Evolutionary conservation across 2,329 filamentous ascomycete species (phyloP).

Genomic region (Periconia sp.): DNA sequence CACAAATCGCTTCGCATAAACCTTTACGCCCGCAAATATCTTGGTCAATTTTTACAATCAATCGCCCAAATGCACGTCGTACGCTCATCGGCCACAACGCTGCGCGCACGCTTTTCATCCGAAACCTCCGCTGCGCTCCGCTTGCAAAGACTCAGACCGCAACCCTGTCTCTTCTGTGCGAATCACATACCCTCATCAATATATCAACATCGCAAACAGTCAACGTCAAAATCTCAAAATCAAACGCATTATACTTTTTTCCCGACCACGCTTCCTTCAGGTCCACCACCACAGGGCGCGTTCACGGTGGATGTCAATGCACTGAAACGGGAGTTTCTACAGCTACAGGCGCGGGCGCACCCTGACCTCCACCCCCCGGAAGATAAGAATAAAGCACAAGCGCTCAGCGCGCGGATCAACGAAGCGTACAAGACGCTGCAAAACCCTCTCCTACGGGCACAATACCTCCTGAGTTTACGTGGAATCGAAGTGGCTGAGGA

Average conservation of each 20-base stretch:
- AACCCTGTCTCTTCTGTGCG: slow-evolving; percentile 29
- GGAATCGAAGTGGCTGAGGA: slow-evolving; percentile 80
- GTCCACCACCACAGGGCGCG: slow-evolving; percentile 74
- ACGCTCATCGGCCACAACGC: slow-evolving; percentile 22
- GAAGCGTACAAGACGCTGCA: slow-evolving; percentile 85
- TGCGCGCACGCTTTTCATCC: slow-evolving; percentile 25
- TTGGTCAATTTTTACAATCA: too few relatives aligned
- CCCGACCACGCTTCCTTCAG: slow-evolving; percentile 72
- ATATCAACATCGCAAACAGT: slow-evolving; percentile 24
- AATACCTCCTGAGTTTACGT: slow-evolving; percentile 74
- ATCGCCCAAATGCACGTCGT: slow-evolving; percentile 18
- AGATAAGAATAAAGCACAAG: slow-evolving; percentile 67
- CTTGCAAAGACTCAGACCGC: slow-evolving; percentile 14
- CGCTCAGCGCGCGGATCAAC: slow-evolving; percentile 81
- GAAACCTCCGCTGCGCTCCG: slow-evolving; percentile 17
- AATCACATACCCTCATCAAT: slow-evolving; percentile 12
- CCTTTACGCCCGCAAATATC: too few relatives aligned
- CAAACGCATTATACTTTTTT: slow-evolving; percentile 85
- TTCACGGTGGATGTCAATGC: slow-evolving; percentile 72
- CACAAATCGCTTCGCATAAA: too few relatives aligned
- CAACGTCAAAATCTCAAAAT: slow-evolving; percentile 17
- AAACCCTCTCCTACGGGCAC: slow-evolving; percentile 78
- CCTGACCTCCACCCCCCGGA: slow-evolving; percentile 64
- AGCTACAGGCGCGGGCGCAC: slow-evolving; percentile 75
- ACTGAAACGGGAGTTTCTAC: slow-evolving; percentile 83